Evolutionary conservation across 2,329 filamentous ascomycete species (phyloP), one percentile per base, ranked within the genome.

Genomic region (Helminthosporium solani): DNA sequence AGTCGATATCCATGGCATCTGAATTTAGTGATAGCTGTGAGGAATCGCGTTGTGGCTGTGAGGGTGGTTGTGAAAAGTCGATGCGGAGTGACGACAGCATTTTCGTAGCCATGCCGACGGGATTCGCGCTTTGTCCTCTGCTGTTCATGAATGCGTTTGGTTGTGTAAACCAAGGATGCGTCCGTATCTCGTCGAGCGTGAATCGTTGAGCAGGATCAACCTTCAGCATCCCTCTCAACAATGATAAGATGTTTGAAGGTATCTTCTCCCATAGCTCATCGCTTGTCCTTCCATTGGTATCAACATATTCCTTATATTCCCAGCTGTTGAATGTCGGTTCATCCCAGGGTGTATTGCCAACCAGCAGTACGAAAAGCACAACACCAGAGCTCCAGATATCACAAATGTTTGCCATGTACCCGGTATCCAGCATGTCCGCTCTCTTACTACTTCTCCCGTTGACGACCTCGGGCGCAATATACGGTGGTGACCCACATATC

Each of bases 371-470:
- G 64, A 99, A 99, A 3, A 99, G 77, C n/a, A 99, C 95, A 42
- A 99, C 90, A 27, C 94, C 94, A 60, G 91, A 96, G 14, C 91
- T 96, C 95, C 95, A 99, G 46, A 99, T 86, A 65, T 99, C 94
- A 30, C 89, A 88, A 33, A 89, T 73, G 51, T 96, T 89, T 7
- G 91, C 85, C 23, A 80, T 78, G 64, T 92, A 92, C 44, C 86
- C 83, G 38, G 66, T 61, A 20, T 78, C 74, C 41, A 79, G 72
- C 30, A 78, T 59, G 33, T 78, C 67, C 38, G 67, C 73, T 64
- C 75, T 78, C 58, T 67, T 67, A 46, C 73, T 75, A 37, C 66
- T 57, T 42, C 72, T 76, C 36, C 79, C 79, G 25, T 68, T 73
- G 15, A 85, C 73, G 21, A 99, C 94, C 71, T 99, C 94, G 1